Evolutionary conservation across 139 green algal genomes (phyloP).

Genomic region (Zygnema cylindricum): DNA sequence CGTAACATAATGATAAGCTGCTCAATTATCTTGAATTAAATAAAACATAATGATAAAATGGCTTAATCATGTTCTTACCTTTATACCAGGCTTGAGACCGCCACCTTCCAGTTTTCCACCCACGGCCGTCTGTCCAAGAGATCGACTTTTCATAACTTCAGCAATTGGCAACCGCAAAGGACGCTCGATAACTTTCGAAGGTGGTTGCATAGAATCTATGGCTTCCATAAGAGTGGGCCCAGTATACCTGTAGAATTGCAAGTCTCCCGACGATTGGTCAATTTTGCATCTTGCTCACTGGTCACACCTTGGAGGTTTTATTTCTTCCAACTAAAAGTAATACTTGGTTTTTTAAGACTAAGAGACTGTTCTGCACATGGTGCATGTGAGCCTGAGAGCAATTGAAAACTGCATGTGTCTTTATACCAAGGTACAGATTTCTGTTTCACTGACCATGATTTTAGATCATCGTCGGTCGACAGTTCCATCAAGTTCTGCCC

Average conservation of each 20-base stretch:
- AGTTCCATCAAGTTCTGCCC: conserved; percentile 84
- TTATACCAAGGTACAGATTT: no score
- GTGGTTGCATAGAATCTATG: conserved; percentile 74
- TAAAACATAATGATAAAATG: no score
- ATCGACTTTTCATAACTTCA: conserved; percentile 48
- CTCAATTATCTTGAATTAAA: no score
- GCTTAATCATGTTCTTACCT: no score
- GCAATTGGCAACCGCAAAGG: conserved; percentile 47
- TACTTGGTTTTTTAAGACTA: not conserved
- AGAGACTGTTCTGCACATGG: not conserved
- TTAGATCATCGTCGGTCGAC: conserved; percentile 62
- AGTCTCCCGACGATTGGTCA: no score
- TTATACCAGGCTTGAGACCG: conserved; percentile 47
- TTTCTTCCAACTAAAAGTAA: not conserved
- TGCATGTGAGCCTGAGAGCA: no score
- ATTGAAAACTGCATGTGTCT: no score
- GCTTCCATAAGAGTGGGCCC: conserved; percentile 72
- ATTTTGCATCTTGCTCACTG: not conserved
- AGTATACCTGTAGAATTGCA: conserved; percentile 67
- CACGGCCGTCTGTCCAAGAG: conserved; percentile 66
- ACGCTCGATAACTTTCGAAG: not conserved
- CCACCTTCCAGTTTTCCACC: conserved; percentile 87
- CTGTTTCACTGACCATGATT: conserved; percentile 66
- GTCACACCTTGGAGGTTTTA: not conserved
- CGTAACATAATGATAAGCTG: no score